Evolutionary conservation across 2,329 filamentous ascomycete genomes (phyloP), one percentile per base, ranked within the genome.

Genomic region (Chaetoscypha palmicola): DNA sequence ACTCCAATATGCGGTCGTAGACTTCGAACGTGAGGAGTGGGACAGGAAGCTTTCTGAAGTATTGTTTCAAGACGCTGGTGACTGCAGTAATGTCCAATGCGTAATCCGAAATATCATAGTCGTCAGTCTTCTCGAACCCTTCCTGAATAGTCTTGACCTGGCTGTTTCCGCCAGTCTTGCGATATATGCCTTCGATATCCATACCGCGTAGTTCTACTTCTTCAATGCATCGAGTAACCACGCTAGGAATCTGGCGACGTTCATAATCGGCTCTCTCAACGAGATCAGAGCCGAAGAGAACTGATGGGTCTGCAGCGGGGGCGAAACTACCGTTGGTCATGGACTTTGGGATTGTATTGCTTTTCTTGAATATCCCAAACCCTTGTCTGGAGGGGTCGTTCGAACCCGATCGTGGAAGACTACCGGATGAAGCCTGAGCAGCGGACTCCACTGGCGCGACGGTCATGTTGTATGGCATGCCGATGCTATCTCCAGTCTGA

Each of bases 141-240:
- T 90, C 86, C 59, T 91, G 87, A 56, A 98, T 86, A 58, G 78
- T 74, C 64, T 94, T 94, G 62, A 95, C 85, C 63, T 94, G 88
- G 7, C 86, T 88, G 58, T 85, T 89, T 54, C 90, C 92, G 45
- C 92, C 92, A 39, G 90, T 95, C 73, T 98, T 98, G 59, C 92
- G 82, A 68, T 98, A 98, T 57, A 98, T 94, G 50, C 92, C 92
- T 68, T 97, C 92, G 55, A 94, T 79, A 58, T 97, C 90, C 87
- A 98, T 95, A 66, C 91, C 92, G 62, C 92, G 82, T 17, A 92
- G 70, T 65, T 98, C 92, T 30, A 98, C 92, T 66, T 98, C 91
- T 62, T 95, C 87, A 54, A 98, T 94, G 66, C 92, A 98, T 37
- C 89, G 84, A 37, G 81, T 91, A 33, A 98, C 86, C 21, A 98